A percentile compares a stretch with the other conserved stretches of the same genome.
Evolutionary conservation across 257 asterid species (phyloP).

Genomic region (Coffea canephora): DNA sequence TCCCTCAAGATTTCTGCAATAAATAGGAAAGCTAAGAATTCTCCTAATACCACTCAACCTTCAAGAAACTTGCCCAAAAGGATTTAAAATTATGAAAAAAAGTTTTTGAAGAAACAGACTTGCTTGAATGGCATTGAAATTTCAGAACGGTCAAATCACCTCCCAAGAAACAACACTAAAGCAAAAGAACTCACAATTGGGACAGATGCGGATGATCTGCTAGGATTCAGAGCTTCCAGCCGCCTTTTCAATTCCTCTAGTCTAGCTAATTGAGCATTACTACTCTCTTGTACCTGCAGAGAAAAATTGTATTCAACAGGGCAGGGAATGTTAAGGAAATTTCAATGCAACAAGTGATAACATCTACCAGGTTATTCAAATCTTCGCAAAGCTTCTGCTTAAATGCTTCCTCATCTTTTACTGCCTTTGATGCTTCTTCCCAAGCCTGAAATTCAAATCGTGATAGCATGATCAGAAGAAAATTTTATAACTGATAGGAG

Average conservation of each 20-base stretch:
- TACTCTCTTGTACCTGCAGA: slow-evolving; percentile 81
- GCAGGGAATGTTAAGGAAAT: background rate
- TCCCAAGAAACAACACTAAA: slow-evolving; percentile 12
- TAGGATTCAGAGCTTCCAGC: slow-evolving; percentile 82
- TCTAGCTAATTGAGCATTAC: slow-evolving; percentile 68
- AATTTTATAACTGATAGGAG: background rate
- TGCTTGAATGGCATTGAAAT: background rate
- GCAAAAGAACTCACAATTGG: slow-evolving; percentile 45
- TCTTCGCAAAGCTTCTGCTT: slow-evolving; percentile 77
- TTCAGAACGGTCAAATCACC: background rate
- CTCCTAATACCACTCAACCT: background rate
- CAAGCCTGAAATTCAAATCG: slow-evolving; percentile 47
- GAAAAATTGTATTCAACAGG: background rate
- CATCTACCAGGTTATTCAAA: slow-evolving; percentile 57
- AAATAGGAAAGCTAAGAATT: background rate
- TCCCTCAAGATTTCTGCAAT: background rate
- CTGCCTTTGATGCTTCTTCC: slow-evolving; percentile 71
- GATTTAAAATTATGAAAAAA: background rate
- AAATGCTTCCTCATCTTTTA: slow-evolving; percentile 73
- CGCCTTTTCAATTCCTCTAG: slow-evolving; percentile 90
- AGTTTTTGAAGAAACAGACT: background rate
- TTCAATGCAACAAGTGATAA: slow-evolving; percentile 12
- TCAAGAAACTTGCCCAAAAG: background rate
- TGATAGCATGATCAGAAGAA: slow-evolving; percentile 12
- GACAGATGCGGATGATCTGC: slow-evolving; percentile 49